Evolutionary conservation across 2,329 filamentous ascomycete genomes (phyloP), one percentile per base, ranked within the genome.

Genomic region (Beauveria brongniartii): DNA sequence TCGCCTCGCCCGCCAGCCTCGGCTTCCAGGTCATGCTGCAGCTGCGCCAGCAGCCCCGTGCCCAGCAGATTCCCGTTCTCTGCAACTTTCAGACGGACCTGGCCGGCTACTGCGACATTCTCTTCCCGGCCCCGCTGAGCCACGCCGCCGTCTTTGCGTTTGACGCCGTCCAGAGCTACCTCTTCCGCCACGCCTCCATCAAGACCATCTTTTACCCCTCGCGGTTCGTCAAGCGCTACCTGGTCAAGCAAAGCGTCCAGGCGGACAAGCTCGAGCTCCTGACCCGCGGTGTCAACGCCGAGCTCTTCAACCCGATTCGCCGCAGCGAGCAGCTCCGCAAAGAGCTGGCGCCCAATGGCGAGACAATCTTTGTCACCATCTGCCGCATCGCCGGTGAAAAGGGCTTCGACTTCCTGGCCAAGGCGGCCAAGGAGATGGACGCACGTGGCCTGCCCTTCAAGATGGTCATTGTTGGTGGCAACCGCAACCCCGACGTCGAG

Each of bases 71-170:
- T 1, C 82, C 82, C 2, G 75, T 88, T 1, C 77, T 89, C 48
- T 81, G 86, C 69, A 90, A 89, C 70, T 90, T 89, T 65, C 87
- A 90, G 71, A 90, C 87, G 1, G 87, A 90, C 68, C 74, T 90
- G 10, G 83, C 85, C 0, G 85, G 85, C 1, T 90, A 90, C 69
- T 86, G 84, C 67, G 79, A 82, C 54, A 88, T 90, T 55, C 75
- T 90, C n/a, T 87, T 90, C 63, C 85, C 86, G 0, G 74, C 77
- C 1, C 85, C 84, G 0, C 75, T 90, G 20, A 83, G 84, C 66
- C 73, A 73, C 12, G 78, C 87, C 61, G 86, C 84, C 5, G 84
- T 86, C 52, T 85, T 80, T 70, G 75, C 86, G 12, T 82, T 89
- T 60, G 79, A 81, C 18, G 73, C 79, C 1, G 85, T 88, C 1